Percentiles rank a stretch among this genome's conserved stretches.
Conservation (phyloP, 164 flowering plant genomes). For the Aristolochia contorta region DNA sequence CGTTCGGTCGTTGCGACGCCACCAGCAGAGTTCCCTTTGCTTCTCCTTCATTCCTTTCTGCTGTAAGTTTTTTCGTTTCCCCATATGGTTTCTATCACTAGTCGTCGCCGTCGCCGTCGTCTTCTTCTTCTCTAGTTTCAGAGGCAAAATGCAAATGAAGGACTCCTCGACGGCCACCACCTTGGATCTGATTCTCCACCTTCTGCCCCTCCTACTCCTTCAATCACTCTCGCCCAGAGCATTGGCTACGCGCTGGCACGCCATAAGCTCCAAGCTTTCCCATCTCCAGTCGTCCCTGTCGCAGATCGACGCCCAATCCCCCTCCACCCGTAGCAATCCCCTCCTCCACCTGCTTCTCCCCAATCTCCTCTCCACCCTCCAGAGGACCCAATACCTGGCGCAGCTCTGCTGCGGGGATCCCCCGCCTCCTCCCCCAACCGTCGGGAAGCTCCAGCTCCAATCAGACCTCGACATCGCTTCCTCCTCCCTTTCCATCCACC, state of each 20-base stretch:
- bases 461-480: conserved; percentile 75
- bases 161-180: conserved; percentile 12
- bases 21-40: background rate
- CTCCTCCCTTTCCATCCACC: conserved; percentile 39
- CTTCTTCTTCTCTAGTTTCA: no score
- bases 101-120: no score
- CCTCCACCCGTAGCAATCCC: conserved; percentile 35
- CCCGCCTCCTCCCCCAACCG: conserved; percentile 12
- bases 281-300: conserved; percentile 19
- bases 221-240: conserved; percentile 18
- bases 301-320: conserved; percentile 20
- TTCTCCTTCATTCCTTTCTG: no score
- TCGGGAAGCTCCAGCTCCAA: conserved; percentile 74
- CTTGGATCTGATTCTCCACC: conserved; percentile 18
- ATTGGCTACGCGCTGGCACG: conserved; percentile 30
- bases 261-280: conserved; percentile 21
- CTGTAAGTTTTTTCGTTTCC: no score
- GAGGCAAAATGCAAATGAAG: no score
- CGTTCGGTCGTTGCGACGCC: background rate
- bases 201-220: conserved; percentile 16
- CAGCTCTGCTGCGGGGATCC: conserved; percentile 24
- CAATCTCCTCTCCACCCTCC: conserved; percentile 41
- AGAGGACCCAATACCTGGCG: conserved; percentile 34
- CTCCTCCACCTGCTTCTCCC: conserved; percentile 55
- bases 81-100: no score